Base-by-base conservation (phyloP, 345 rosid species). In the Barbarea vulgaris region DNA sequence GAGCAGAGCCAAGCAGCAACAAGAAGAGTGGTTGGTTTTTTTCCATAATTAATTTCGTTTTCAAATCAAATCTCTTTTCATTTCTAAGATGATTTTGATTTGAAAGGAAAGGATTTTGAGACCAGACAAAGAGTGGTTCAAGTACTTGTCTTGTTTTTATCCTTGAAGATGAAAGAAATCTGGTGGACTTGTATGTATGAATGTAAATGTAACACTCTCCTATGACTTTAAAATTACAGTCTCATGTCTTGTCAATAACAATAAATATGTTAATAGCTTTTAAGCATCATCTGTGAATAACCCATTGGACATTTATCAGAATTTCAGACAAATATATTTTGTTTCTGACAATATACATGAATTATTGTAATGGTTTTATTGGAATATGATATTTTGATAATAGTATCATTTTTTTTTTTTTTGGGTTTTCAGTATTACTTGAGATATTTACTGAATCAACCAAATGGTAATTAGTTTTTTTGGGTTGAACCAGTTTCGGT, bases 81-180 rank as follows among this genome's bases (percentile, higher is more conserved):
- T n/a, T 72, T 51, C 13, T 25, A 24, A 48, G 24, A 44, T 22
- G 39, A 41, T 11, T 39, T 59, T 62, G 80, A 76, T 69, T 62
- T 69, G 75, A 69, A 54, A 69, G 33, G 70, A 53, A 44, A 62
- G 50, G 75, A 7, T 69, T 52, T 69, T 41, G 58, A 76, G 70
- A 69, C 54, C 57, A 69, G 80, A 69, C 75, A 76, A 46, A 69
- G 70, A 5, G 70, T 60, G 58, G 75, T 76, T 76, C 69, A 61
- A 76, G 79, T 76, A 61, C 79, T 39, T 31, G 65, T 76, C 30
- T 76, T 69, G 80, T 76, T 62, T 76, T 42, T 76, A 62, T 76
- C 64, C 70, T 33, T 76, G 75, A 76, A 53, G 31, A 47, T 76
- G 75, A 76, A 61, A 65, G 18, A 74, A 46, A 39, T n/a, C 44